Conservation (phyloP, 2,329 filamentous ascomycete genomes). For the Pseudohalonectria lignicola region DNA sequence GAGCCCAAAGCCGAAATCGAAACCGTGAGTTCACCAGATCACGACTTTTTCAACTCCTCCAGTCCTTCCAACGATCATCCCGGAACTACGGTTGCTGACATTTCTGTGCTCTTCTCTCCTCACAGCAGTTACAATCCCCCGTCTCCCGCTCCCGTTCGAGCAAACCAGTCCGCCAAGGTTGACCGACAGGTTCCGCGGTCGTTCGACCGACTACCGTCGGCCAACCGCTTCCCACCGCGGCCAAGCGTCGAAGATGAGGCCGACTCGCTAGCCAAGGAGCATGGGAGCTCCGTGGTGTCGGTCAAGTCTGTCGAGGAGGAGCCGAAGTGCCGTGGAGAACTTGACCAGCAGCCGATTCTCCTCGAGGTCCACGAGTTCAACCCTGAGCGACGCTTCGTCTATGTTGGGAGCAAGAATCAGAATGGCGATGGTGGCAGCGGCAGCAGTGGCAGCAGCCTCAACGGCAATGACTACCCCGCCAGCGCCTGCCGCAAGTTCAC, state of each 20-base stretch:
- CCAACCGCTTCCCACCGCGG: conserved; percentile 44
- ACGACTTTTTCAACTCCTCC: conserved; percentile 1
- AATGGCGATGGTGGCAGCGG: conserved; percentile 8
- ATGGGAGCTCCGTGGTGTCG: conserved; percentile 23
- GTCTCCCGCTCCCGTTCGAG: conserved; percentile 4
- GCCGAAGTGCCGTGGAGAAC: conserved; percentile 46
- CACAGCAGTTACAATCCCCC: conserved; percentile 1
- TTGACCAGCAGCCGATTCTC: conserved; percentile 60
- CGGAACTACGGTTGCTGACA: conserved; percentile 2
- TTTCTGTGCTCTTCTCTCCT: conserved; percentile 3
- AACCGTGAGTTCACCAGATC: conserved; percentile 16
- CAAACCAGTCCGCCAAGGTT: conserved; percentile 6
- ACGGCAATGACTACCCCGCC: conserved; percentile 20
- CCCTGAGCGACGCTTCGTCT: conserved; percentile 54
- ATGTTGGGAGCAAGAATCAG: conserved; percentile 28
- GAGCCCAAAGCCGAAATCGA: conserved; percentile 20
- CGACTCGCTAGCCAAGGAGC: conserved; percentile 50
- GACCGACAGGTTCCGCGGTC: conserved; percentile 5
- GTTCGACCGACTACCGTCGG: conserved; percentile 1
- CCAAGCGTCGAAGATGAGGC: conserved; percentile 62
- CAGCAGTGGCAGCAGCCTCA: conserved; percentile 9
- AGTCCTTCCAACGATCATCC: background rate
- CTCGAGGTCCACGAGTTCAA: conserved; percentile 49
- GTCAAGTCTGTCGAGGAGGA: conserved; percentile 35
- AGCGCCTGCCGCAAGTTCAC: conserved; percentile 29